phyloP scores from a whole-genome alignment of 2,329 filamentous ascomycete species.

The Arachnopeziza araneosa region DNA sequence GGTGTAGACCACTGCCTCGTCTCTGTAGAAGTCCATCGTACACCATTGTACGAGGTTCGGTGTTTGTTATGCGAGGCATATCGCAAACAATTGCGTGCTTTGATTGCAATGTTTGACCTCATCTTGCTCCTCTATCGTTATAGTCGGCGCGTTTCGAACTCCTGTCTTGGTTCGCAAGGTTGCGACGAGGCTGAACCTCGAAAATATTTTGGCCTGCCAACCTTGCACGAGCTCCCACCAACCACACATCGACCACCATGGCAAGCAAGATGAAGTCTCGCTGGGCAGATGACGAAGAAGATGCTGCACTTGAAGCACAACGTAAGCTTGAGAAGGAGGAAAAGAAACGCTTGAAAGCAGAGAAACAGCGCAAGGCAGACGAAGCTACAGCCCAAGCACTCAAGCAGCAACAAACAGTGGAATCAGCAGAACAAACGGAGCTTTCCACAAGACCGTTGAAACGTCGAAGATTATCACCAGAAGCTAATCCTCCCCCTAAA shows the following conservation, averaged over 20 bases:
- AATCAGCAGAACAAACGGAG: constrained; percentile 29
- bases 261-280: constrained; percentile 50
- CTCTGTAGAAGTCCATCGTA: constrained; percentile 28
- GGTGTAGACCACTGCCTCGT: constrained; percentile 76
- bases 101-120: constrained; percentile 24
- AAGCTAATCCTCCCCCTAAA: constrained; percentile 17
- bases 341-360: constrained; percentile 77
- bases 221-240: background rate
- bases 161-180: background rate
- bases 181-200: background rate
- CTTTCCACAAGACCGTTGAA: constrained; percentile 52
- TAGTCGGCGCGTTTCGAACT: background rate
- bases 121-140: constrained; percentile 14
- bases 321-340: constrained; percentile 80
- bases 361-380: constrained; percentile 68
- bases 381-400: constrained; percentile 31
- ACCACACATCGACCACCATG: constrained; percentile 17
- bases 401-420: constrained; percentile 13
- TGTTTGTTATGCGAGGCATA: constrained; percentile 16
- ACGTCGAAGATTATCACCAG: constrained; percentile 47
- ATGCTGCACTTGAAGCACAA: constrained; percentile 61
- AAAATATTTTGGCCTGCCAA: constrained; percentile 9
- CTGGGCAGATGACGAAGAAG: constrained; percentile 83
- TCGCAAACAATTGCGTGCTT: constrained; percentile 22
- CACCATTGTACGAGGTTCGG: constrained; percentile 10